Conservation (phyloP, 805 yeast genomes). For the Wickerhamomyces rabaulensis region DNA sequence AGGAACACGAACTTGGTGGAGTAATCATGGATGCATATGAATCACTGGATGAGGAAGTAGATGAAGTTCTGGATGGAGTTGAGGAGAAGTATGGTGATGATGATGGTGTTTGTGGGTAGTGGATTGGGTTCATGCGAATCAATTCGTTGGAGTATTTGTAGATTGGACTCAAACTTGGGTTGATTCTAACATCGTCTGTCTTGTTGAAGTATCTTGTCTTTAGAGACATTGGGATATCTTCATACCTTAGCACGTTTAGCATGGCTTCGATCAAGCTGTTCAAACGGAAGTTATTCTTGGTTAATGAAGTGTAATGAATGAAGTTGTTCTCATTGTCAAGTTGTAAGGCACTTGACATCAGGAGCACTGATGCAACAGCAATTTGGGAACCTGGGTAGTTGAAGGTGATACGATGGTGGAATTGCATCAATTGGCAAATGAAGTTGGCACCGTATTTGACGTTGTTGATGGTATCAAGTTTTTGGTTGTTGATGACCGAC, state of each 20-base stretch:
- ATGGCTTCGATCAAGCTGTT: constrained; percentile 19
- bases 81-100: constrained; percentile 8
- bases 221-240: constrained; percentile 35
- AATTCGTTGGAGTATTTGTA: constrained; percentile 23
- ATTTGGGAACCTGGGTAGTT: constrained; percentile 40
- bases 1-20: constrained; percentile 12
- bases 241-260: constrained; percentile 13
- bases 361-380: constrained; percentile 45
- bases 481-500: constrained; percentile 18
- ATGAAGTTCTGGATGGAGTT: constrained; percentile 1
- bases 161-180: constrained; percentile 9
- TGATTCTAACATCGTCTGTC: constrained; percentile 10
- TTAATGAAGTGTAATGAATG: constrained; percentile 22
- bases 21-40: constrained; percentile 1
- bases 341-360: constrained; percentile 41
- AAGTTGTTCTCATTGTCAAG: constrained; percentile 16
- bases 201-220: constrained; percentile 40
- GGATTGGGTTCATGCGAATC: constrained; percentile 4
- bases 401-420: constrained; percentile 53
- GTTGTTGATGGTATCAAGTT: constrained; percentile 35
- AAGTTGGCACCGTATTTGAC: constrained; percentile 53
- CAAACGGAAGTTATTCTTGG: constrained; percentile 18
- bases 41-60: constrained; percentile 2
- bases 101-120: constrained; percentile 20
- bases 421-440: constrained; percentile 62